Evolutionary conservation across 768 basidiomycete genomes (phyloP), one percentile per base, ranked within the genome.

Genomic region (Fibroporia radiculosa): DNA sequence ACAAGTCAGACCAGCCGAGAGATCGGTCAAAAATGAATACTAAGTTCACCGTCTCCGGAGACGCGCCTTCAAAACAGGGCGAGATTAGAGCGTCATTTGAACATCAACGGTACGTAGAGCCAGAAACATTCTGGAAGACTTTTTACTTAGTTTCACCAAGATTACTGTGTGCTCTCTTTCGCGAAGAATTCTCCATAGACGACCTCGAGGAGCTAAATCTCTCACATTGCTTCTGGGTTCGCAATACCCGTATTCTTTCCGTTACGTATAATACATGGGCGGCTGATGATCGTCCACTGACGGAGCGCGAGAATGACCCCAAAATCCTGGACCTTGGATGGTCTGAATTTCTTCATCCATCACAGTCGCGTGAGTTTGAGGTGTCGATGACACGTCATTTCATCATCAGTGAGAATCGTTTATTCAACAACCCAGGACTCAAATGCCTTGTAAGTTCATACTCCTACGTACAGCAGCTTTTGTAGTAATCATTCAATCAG

Each of bases 241-340:
- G 45, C 6, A 45, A 55, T 6, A 40, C 67, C 2, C 58, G 61
- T 6, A 54, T 72, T 12, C 56, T 60, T 26, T 66, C 72, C 0
- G 62, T 74, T 28, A 57, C 64, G 0, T 60, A 68, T 46, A 67
- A 56, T 31, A 49, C 63, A 8, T 69, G 66, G 59, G 34, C 43
- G 1, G 49, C 50, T 28, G 71, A 74, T 40, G 53, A 56, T 2
- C 66, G 72, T 1, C 37, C 26, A 3, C 56, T 52, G 23, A 26
- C 29, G 2, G 57, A 61, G 11, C 64, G 69, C 11, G 47, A 63
- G n/a, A 40, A 54, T 0, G 51, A 57, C 2, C 71, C 71, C 2
- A 48, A 25, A 4, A 39, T 70, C 1, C 48, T 72, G 19, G 66
- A 71, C 32, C 55, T 64, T n/a, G 70, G 69, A 11, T 63, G 68